Evolutionary conservation across 345 rosid genomes (phyloP), one percentile per base, ranked within the genome.

Genomic region (Melaleuca quinquenervia): DNA sequence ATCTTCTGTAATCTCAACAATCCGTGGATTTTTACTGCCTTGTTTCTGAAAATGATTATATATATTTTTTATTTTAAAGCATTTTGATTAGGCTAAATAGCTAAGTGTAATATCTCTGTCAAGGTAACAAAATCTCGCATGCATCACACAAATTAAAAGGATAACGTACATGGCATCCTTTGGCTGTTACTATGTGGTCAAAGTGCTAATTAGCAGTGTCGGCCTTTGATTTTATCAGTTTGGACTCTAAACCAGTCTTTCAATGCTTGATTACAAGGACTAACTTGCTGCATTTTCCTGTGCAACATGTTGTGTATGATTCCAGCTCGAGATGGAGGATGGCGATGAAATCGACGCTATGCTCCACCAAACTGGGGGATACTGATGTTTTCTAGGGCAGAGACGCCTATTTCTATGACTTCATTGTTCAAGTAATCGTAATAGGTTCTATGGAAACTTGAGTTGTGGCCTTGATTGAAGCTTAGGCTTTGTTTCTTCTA

Each of bases 271-370:
- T 70, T 70, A 18, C 7, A 20, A 32, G 24, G 36, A 9, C 78
- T 70, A 18, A 70, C 76, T 70, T 36, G 8, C 78, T 82, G 41
- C 84, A 18, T 26, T 58, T 64, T 44, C 1, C 1, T 55, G 11
- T 78, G 49, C 12, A 13, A 21, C 24, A 70, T 70, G 22, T 16
- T 24, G 16, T 52, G 45, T 24, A 29, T 54, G 11, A 5, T 44
- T 84, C 22, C 82, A 96, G 98, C 95, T 96, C 29, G 98, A 95
- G 27, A 96, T 96, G 98, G 98, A 96, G 89, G 98, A 96, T 80
- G 98, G 98, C 54, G 98, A 96, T 88, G 98, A 96, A 90, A 95
- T 95, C 27, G 98, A 96, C 50, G 98, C 98, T 0, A 94, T 96
- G 98, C 94, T 94, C 74, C 98, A 96, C 89, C 98, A 95, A 90